A percentile compares a stretch with the other conserved stretches of the same genome.
These are phyloP conservation scores for Mycena sanguinolenta DNA, from an alignment of 768 basidiomycete species.

Conservation along the genomic window DNA sequence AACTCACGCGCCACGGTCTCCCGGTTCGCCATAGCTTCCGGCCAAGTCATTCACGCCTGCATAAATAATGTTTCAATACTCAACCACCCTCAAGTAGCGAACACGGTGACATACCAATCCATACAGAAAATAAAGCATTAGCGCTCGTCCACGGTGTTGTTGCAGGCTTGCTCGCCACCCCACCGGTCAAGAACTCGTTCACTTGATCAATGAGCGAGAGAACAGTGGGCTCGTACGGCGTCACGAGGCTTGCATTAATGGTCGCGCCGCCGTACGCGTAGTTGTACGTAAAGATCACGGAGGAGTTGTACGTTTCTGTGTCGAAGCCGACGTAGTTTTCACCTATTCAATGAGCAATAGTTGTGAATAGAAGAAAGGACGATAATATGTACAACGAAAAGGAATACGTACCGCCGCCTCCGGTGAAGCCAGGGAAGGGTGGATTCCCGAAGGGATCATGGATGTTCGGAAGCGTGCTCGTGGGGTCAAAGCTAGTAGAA, in stretches of 20 bases:
- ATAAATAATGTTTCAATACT: not conserved
- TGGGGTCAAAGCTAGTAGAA: constrained; percentile 47
- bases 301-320: constrained; percentile 65
- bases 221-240: constrained; percentile 66
- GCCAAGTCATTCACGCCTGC: constrained; percentile 75
- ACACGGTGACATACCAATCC: constrained; percentile 56
- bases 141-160: constrained; percentile 67
- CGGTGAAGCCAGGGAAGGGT: constrained; percentile 53
- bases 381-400: too few relatives aligned
- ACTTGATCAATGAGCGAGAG: constrained; percentile 73
- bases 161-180: constrained; percentile 61
- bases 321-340: constrained; percentile 72
- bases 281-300: constrained; percentile 71
- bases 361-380: too few relatives aligned
- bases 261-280: constrained; percentile 78
- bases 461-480: constrained; percentile 41
- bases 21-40: constrained; percentile 62
- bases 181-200: constrained; percentile 64
- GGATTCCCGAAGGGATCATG: constrained; percentile 55
- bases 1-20: constrained; percentile 63
- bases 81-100: too few relatives aligned
- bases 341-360: too few relatives aligned
- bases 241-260: constrained; percentile 69
- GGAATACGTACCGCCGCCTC: constrained; percentile 21
- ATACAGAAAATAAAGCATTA: constrained; percentile 73